A percentile compares a stretch with the other conserved stretches of the same genome.
Evolutionary conservation across 176 grass and related monocot genomes (phyloP).

Genomic region (Zea luxurians): DNA sequence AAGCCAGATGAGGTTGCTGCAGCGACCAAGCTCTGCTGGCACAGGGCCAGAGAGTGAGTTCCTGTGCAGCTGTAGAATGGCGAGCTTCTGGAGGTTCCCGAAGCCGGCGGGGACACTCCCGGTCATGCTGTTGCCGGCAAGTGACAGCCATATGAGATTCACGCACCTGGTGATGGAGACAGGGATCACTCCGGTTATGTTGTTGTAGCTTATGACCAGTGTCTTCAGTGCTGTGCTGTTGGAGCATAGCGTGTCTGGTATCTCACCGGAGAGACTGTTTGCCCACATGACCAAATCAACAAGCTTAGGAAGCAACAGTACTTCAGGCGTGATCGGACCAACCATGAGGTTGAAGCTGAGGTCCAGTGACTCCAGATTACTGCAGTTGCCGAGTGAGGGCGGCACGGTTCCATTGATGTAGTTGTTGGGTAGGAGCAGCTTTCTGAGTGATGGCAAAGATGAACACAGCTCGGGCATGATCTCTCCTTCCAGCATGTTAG

Average conservation of each 20-base stretch:
- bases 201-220: conserved; percentile 87
- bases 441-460: conserved; percentile 46
- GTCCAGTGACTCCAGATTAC: conserved; percentile 69
- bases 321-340: conserved; percentile 48
- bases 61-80: conserved; percentile 80
- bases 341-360: conserved; percentile 82
- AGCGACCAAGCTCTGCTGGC: conserved; percentile 64
- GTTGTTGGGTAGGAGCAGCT: conserved; percentile 70
- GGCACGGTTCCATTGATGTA: conserved; percentile 60
- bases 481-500: conserved; percentile 60
- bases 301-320: conserved; percentile 61
- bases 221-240: conserved; percentile 59
- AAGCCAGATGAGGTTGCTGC: conserved; percentile 90
- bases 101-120: conserved; percentile 61
- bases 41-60: conserved; percentile 63
- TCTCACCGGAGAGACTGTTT: conserved; percentile 66
- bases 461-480: conserved; percentile 63
- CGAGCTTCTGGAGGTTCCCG: conserved; percentile 62
- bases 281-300: conserved; percentile 84
- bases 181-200: conserved; percentile 57
- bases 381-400: conserved; percentile 49
- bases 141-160: conserved; percentile 83
- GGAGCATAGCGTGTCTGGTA: conserved; percentile 64
- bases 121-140: conserved; percentile 66
- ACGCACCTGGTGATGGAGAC: conserved; percentile 58